Evolutionary conservation across 495 filamentous ascomycete genomes (phyloP).

Genomic region (Xylaria longipes): DNA sequence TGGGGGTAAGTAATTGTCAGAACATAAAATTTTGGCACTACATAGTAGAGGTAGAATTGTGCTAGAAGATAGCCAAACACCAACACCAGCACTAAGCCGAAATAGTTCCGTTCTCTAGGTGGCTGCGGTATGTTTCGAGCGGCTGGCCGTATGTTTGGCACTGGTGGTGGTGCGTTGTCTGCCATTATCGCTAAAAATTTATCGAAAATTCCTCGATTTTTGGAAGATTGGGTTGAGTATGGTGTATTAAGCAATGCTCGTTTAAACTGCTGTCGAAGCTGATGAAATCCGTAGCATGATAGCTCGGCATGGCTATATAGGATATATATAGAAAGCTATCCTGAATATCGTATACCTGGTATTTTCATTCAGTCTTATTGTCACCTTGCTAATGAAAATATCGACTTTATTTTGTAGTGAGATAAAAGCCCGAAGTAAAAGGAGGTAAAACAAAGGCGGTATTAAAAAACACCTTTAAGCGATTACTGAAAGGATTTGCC

Average conservation of each 20-base stretch:
- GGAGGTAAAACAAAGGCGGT: neutral
- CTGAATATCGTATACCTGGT: neutral
- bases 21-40: neutral
- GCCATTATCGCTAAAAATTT: neutral
- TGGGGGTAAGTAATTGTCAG: neutral
- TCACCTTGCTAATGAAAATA: neutral
- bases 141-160: neutral
- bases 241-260: neutral
- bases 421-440: neutral
- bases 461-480: neutral
- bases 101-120: neutral
- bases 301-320: neutral
- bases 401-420: neutral
- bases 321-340: neutral
- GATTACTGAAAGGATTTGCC: neutral
- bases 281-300: neutral
- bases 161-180: neutral
- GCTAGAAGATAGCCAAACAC: neutral
- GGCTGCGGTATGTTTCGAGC: neutral
- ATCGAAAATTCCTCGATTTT: neutral
- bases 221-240: neutral
- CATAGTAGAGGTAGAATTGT: neutral
- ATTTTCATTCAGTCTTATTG: neutral
- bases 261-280: neutral
- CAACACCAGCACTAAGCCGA: neutral